Percentiles rank a stretch among this genome's conserved stretches.
phyloP scores from a whole-genome alignment of 306 rosid genomes.

The Benincasa hispida region DNA sequence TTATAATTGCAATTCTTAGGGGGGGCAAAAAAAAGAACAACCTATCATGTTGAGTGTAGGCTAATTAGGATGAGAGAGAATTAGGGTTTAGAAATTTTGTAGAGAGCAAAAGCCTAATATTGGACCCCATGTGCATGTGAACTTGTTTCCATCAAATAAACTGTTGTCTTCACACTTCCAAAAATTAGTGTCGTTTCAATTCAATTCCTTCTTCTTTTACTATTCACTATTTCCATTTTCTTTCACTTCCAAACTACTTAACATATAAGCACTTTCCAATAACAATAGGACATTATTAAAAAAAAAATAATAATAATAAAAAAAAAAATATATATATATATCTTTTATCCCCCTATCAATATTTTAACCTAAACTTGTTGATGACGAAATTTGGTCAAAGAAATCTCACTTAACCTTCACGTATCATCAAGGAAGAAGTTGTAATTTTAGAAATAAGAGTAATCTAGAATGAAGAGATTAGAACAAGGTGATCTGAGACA shows the following conservation, averaged over 20 bases:
- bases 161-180: neutral
- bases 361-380: too few species aligned
- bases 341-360: too few species aligned
- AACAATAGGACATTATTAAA: too few species aligned
- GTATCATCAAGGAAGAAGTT: too few species aligned
- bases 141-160: constrained; percentile 30
- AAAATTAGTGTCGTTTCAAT: neutral
- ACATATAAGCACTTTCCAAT: too few species aligned
- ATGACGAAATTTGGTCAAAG: too few species aligned
- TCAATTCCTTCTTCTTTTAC: neutral
- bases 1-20: neutral
- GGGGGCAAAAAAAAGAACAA: neutral
- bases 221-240: neutral
- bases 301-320: too few species aligned
- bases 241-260: neutral
- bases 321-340: too few species aligned
- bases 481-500: too few species aligned
- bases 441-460: too few species aligned
- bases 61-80: neutral
- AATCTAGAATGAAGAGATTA: too few species aligned
- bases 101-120: constrained; percentile 49
- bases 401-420: too few species aligned
- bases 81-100: neutral
- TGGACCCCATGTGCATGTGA: constrained; percentile 76
- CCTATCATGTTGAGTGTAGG: neutral